These are phyloP conservation scores for Chalaropsis ovoidea DNA, from an alignment of 2,329 filamentous ascomycete genomes.

Conservation along the genomic window DNA sequence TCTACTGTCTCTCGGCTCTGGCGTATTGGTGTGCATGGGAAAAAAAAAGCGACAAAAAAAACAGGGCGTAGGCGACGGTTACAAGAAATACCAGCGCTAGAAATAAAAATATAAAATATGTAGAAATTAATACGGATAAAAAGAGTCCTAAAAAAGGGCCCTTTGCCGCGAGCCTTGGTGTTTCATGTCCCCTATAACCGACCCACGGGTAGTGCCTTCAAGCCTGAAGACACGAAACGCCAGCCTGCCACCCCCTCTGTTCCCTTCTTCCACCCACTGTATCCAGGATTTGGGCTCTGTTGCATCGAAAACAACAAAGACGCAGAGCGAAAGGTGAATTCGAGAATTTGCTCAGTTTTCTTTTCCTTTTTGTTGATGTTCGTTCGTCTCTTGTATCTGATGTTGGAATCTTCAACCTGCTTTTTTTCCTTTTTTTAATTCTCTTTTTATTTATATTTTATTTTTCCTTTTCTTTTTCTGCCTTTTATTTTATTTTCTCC, in stretches of 20 bases:
- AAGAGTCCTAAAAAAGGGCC: neutral
- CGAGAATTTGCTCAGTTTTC: neutral
- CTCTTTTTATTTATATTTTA: neutral
- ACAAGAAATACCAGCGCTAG: neutral
- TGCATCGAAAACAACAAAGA: too few species aligned
- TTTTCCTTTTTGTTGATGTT: neutral
- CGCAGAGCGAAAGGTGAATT: neutral
- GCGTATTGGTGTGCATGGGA: neutral
- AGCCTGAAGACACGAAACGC: constrained; percentile 18
- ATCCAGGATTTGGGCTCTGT: too few species aligned
- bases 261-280: neutral
- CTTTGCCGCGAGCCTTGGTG: constrained; percentile 18
- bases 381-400: neutral
- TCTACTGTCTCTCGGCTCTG: neutral
- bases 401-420: neutral
- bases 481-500: constrained; percentile 1
- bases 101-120: neutral
- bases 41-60: neutral
- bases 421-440: neutral
- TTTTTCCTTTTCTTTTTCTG: neutral
- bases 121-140: neutral
- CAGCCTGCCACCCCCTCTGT: constrained; percentile 6
- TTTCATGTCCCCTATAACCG: constrained; percentile 20
- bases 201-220: constrained; percentile 13
- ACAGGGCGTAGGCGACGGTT: neutral